Percentiles rank a stretch among this genome's conserved stretches.
phyloP scores from a whole-genome alignment of 805 yeast species.

The Starmerella sirachaensis region DNA sequence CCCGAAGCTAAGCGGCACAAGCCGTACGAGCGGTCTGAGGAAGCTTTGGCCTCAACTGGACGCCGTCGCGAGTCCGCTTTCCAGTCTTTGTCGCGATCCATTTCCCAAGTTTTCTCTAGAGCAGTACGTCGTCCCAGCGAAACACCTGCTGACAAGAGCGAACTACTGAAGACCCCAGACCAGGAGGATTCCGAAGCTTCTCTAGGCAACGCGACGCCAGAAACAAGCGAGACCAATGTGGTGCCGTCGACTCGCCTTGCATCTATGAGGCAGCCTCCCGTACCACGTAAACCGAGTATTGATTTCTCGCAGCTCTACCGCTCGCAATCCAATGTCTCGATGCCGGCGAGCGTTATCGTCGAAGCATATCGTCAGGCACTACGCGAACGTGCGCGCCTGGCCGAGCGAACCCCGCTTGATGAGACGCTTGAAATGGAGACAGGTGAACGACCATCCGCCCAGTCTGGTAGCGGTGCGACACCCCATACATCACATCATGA shows the following conservation, averaged over 20 bases:
- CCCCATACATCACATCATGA: too few species aligned
- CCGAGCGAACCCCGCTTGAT: too few species aligned
- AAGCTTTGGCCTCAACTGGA: not conserved
- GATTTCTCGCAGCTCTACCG: constrained; percentile 2
- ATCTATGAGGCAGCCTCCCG: too few species aligned
- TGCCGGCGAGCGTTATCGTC: constrained; percentile 2
- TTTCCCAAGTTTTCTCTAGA: constrained; percentile 1
- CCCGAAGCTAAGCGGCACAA: too few species aligned
- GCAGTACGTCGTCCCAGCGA: not conserved
- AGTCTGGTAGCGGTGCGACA: not conserved
- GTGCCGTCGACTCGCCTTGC: too few species aligned
- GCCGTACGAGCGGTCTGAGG: too few species aligned
- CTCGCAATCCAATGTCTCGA: not conserved
- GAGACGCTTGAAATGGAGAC: too few species aligned
- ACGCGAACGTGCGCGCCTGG: constrained; percentile 1
- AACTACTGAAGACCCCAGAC: too few species aligned
- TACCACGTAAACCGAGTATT: constrained; percentile 1
- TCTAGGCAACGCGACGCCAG: too few species aligned
- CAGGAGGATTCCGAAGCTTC: too few species aligned
- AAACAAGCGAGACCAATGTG: too few species aligned
- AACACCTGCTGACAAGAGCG: not conserved
- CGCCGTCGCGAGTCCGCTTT: constrained; percentile 1
- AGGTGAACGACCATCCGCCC: not conserved
- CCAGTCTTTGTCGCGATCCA: constrained; percentile 1
- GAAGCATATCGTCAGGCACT: constrained; percentile 4